Percentiles rank a stretch among this genome's conserved stretches.
Evolutionary conservation across 345 rosid genomes (phyloP).

Genomic region (Hirschfeldia incana): DNA sequence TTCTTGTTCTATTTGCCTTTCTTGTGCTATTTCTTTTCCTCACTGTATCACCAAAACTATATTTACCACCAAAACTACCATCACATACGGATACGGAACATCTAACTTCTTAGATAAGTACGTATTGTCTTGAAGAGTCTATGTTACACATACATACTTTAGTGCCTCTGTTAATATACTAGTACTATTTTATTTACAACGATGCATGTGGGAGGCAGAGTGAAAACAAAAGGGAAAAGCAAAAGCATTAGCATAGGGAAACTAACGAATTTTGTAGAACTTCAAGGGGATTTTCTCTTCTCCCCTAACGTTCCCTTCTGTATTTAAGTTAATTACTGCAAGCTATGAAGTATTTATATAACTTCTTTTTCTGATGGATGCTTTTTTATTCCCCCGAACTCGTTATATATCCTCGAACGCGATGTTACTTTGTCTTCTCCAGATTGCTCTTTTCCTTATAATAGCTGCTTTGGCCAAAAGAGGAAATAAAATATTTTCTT

Average conservation of each 20-base stretch:
- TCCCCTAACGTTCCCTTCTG: constrained; percentile 33
- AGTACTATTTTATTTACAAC: constrained; percentile 11
- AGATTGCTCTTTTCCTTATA: constrained; percentile 21
- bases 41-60: constrained; percentile 2
- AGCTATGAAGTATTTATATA: neutral
- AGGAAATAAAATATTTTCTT: neutral
- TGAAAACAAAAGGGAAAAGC: constrained; percentile 33
- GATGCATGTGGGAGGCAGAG: constrained; percentile 68
- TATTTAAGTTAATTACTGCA: neutral
- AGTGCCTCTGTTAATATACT: constrained; percentile 1
- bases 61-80: neutral
- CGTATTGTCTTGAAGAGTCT: neutral
- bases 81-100: neutral
- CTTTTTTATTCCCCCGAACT: neutral
- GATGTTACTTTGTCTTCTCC: constrained; percentile 34
- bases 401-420: constrained; percentile 19
- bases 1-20: neutral
- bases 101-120: constrained; percentile 6
- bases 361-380: constrained; percentile 11
- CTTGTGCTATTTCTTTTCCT: neutral
- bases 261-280: constrained; percentile 78
- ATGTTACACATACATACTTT: neutral
- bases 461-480: constrained; percentile 22
- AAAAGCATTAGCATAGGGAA: constrained; percentile 54
- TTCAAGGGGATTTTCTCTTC: constrained; percentile 81